Conservation (phyloP, 306 rosid species). For the Prunus armeniaca region DNA sequence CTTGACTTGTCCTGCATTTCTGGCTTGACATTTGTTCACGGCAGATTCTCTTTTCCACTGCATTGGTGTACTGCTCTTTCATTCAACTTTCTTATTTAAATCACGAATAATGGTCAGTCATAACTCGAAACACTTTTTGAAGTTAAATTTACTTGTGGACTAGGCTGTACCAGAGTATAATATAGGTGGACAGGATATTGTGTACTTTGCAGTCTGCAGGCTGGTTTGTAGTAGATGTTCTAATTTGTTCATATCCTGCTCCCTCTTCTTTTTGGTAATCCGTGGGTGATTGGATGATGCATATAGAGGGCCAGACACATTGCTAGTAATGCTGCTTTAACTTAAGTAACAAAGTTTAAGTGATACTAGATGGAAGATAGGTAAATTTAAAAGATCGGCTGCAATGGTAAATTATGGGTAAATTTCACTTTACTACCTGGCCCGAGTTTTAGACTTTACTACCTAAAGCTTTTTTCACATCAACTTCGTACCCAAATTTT, state of each 20-base stretch:
- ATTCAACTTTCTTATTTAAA: background rate
- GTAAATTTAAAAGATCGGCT: background rate
- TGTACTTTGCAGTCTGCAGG: background rate
- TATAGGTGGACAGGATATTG: background rate
- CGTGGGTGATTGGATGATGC: background rate
- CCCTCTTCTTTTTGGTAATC: background rate
- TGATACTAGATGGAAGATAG: background rate
- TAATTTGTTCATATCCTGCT: background rate
- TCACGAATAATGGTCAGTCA: background rate
- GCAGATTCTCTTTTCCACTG: background rate
- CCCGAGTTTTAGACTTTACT: too few relatives aligned
- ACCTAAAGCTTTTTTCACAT: too few relatives aligned
- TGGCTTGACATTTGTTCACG: constrained; percentile 7
- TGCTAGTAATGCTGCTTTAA: background rate
- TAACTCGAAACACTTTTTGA: background rate
- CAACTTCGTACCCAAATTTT: too few relatives aligned
- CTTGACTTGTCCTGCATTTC: background rate
- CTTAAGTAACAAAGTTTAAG: background rate
- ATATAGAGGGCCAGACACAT: background rate
- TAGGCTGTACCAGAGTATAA: background rate
- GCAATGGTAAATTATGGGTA: too few relatives aligned
- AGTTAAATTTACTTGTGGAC: background rate
- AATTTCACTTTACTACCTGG: too few relatives aligned
- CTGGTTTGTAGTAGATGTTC: background rate
- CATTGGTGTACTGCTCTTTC: background rate